Percentiles rank a stretch among this genome's conserved stretches.
These are phyloP conservation scores for Lenwebbia sp. DNA, from an alignment of 345 rosid species.

Conservation along the genomic window DNA sequence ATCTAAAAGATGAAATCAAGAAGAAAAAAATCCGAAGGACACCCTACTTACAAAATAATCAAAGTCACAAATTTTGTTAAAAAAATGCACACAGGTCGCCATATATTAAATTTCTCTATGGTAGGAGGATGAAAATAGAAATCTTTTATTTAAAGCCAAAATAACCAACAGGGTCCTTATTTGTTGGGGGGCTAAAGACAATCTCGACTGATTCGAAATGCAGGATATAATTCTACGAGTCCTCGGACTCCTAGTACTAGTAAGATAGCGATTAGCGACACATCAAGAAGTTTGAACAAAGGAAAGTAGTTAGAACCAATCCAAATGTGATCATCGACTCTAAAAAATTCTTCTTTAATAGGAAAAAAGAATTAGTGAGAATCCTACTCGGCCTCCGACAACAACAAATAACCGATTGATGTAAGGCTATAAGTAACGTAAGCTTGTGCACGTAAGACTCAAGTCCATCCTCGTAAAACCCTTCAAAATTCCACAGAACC, in stretches of 20 bases:
- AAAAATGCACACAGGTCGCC: not conserved
- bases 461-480: not conserved
- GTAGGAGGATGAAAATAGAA: not conserved
- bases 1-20: not conserved
- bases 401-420: not conserved
- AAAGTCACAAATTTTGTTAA: not conserved
- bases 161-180: not conserved
- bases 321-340: not conserved
- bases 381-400: not conserved
- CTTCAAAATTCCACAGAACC: not conserved
- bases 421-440: too few relatives aligned
- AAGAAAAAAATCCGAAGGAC: not conserved
- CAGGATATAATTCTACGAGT: not conserved
- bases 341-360: not conserved
- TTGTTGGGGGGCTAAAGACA: not conserved
- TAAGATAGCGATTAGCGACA: not conserved
- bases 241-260: not conserved
- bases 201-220: not conserved
- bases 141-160: not conserved
- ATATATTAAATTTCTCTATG: not conserved
- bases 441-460: not conserved
- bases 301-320: not conserved
- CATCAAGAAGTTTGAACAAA: not conserved
- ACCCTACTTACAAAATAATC: not conserved
- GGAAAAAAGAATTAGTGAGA: not conserved